Evolutionary conservation across 2,329 filamentous ascomycete species (phyloP), one percentile per base, ranked within the genome.

Genomic region (Ilyonectria sp.): DNA sequence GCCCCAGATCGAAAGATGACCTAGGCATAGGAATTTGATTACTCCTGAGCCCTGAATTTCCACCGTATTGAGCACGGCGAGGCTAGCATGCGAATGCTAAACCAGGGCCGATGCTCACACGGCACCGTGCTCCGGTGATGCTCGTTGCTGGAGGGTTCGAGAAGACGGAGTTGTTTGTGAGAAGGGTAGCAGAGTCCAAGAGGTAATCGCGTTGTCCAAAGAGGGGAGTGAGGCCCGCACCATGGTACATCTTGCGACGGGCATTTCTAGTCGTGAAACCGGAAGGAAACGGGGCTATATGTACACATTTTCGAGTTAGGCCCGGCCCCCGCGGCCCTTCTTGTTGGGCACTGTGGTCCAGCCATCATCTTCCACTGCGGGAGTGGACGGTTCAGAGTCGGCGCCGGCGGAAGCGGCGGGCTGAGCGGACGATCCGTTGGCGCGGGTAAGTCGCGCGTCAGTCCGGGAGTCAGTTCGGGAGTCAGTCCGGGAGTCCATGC

Each of bases 321-420:
- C 74, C 57, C 80, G 79, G 70, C 79, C 80, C 72, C 74, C 75
- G 58, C 80, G 80, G 59, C 79, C 79, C 76, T 81, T 81, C 72
- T 81, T 79, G 37, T 81, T 79, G 35, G 79, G 74, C 66, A 81
- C 90, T 29, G 87, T 91, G 69, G 88, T 90, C 90, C 90, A 92
- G 71, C 90, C 90, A 77, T 91, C 75, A 4, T 76, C 89, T 43
- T 89, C 89, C 53, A 89, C 86, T 56, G 83, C 79, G 44, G 82
- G 79, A 57, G 82, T 80, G 40, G 81, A 71, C 37, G 74, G 65
- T 60, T 77, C 72, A 43, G 73, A 78, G 43, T 75, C 79, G 33
- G 71, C 78, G 43, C 73, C 78, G 17, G 47, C 8, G 33, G 71
- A 75, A 49, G 78, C 75, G 13, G 78, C 74, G 69, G 78, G 76